Evolutionary conservation across 202 grass and related monocot species (phyloP).

Genomic region (Elaeis oleifera): DNA sequence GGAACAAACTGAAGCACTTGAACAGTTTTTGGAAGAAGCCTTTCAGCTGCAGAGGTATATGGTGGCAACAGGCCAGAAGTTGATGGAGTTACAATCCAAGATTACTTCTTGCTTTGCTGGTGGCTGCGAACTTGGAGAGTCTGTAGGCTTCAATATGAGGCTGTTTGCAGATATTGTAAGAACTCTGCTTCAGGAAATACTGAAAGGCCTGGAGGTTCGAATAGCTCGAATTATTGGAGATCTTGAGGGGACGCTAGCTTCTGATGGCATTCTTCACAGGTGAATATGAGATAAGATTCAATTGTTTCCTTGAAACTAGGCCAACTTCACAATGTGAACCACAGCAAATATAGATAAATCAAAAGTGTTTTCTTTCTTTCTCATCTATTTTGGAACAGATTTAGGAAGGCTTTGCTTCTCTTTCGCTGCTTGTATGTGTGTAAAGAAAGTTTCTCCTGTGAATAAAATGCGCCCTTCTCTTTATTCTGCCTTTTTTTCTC

Average conservation of each 20-base stretch:
- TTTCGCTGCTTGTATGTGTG: too few relatives aligned
- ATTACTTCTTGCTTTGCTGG: constrained; percentile 32
- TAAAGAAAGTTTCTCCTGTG: too few relatives aligned
- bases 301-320: too few relatives aligned
- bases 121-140: neutral
- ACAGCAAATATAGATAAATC: neutral
- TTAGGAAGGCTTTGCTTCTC: too few relatives aligned
- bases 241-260: constrained; percentile 72
- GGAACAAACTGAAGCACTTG: constrained; percentile 42
- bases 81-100: constrained; percentile 63
- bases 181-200: constrained; percentile 64
- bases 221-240: constrained; percentile 71
- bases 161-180: constrained; percentile 65
- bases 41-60: constrained; percentile 73
- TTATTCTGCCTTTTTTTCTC: too few relatives aligned
- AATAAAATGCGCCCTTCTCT: too few relatives aligned
- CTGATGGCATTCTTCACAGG: constrained; percentile 58
- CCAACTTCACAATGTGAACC: too few relatives aligned
- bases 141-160: constrained; percentile 45
- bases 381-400: too few relatives aligned
- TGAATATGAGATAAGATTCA: constrained; percentile 15
- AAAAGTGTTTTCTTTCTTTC: neutral
- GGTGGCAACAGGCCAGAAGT: constrained; percentile 80
- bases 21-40: constrained; percentile 66
- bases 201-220: constrained; percentile 65